Conservation (phyloP, 176 grass and related monocot genomes). For the sorghum (Sorghum bicolor) region DNA sequence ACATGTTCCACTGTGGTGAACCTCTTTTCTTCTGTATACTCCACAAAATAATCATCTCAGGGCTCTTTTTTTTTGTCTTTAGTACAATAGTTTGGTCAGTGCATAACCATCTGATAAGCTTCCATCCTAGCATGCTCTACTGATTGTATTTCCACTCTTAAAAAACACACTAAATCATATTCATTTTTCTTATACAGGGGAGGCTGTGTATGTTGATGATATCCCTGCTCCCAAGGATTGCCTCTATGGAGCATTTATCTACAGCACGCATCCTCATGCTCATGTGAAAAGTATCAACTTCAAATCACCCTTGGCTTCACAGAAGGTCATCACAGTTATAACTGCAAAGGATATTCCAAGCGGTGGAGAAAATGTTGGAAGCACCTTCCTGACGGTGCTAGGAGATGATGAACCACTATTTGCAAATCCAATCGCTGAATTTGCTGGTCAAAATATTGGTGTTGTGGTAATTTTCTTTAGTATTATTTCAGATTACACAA, state of each 20-base stretch:
- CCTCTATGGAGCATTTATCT: slow-evolving; percentile 88
- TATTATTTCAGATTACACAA: background rate
- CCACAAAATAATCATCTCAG: background rate
- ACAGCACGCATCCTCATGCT: slow-evolving; percentile 73
- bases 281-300: slow-evolving; percentile 48
- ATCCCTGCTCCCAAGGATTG: slow-evolving; percentile 79
- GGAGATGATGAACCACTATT: slow-evolving; percentile 78
- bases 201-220: slow-evolving; percentile 88
- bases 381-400: background rate
- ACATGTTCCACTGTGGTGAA: background rate
- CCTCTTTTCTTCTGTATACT: background rate
- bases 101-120: slow-evolving; percentile 12
- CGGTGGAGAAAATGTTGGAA: slow-evolving; percentile 64
- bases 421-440: slow-evolving; percentile 53
- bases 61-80: background rate
- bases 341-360: slow-evolving; percentile 71
- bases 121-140: background rate
- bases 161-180: slow-evolving; percentile 25
- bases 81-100: background rate
- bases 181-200: slow-evolving; percentile 42
- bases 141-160: background rate
- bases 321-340: slow-evolving; percentile 62
- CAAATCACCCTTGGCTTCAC: slow-evolving; percentile 56
- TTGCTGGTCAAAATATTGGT: slow-evolving; percentile 74
- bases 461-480: slow-evolving; percentile 62